Evolutionary conservation across 176 grass and related monocot species (phyloP), one percentile per base, ranked within the genome.

Genomic region (Zea luxurians): DNA sequence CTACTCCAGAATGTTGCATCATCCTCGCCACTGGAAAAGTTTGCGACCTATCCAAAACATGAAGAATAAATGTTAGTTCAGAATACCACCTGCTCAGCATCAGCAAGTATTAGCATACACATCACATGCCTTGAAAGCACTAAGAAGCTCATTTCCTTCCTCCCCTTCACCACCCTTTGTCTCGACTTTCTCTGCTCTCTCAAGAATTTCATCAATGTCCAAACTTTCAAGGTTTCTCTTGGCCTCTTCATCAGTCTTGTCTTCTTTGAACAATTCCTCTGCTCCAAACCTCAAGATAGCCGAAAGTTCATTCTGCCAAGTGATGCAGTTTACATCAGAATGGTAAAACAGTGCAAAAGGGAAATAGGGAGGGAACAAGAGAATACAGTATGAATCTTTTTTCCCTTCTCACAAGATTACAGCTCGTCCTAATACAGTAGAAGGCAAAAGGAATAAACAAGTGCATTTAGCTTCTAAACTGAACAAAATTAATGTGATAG

Each of bases 181-280:
- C 90, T 99, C 96, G 59, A 99, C 83, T 84, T 99, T 99, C 75
- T 99, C 96, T 61, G 96, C 96, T 85, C 96, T 92, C 84, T 95
- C 96, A 74, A 99, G 92, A 90, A 99, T 99, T 89, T 99, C 96
- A 90, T 99, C 96, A 47, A 99, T 99, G 83, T 99, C 96, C 90
- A 99, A 91, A 63, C 92, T 92, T 89, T 99, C 96, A 71, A 99
- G 96, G 80, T 66, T 79, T 72, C 85, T 90, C 85, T 99, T 99
- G 58, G 78, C 86, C 66, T 99, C 96, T 80, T 99, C 96, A 68
- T 99, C 96, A 46, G 86, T 90, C 66, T 94, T 97, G 36, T 98
- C 96, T 86, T 95, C 96, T 81, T 99, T 99, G 75, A 99, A 99
- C 63, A 99, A 87, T 61, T 99, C 96, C 68, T 99, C 96, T 27